phyloP scores from a whole-genome alignment of 495 filamentous ascomycete species.

The Immersiella caudata region DNA sequence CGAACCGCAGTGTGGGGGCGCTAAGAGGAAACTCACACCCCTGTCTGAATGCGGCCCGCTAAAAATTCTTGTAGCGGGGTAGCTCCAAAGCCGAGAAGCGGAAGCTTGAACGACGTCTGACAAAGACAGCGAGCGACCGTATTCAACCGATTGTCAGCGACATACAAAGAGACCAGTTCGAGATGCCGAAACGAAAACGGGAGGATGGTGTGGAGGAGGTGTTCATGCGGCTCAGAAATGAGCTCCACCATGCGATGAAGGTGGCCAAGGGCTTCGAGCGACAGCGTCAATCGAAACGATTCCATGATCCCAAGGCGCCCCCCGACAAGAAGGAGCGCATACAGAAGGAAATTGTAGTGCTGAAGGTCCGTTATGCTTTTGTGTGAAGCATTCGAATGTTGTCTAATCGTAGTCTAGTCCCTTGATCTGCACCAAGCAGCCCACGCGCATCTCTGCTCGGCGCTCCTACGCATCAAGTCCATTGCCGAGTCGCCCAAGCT shows the following conservation, averaged over 20 bases:
- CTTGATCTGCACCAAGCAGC: conserved; percentile 69
- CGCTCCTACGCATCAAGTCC: conserved; percentile 71
- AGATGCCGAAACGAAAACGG: conserved; percentile 54
- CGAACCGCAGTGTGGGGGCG: conserved; percentile 10
- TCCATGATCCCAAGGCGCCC: conserved; percentile 65
- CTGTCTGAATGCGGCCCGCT: conserved; percentile 10
- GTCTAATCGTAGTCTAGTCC: conserved; percentile 22
- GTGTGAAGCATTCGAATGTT: not conserved
- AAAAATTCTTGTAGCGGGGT: conserved; percentile 31
- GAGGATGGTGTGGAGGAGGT: conserved; percentile 51
- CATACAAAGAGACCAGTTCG: conserved; percentile 17
- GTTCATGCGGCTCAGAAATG: conserved; percentile 59
- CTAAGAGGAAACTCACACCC: not conserved
- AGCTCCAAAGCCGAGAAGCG: conserved; percentile 1
- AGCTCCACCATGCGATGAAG: conserved; percentile 72
- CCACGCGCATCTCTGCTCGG: conserved; percentile 72
- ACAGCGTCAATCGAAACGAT: conserved; percentile 78
- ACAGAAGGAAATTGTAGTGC: conserved; percentile 70
- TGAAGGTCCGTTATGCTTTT: conserved; percentile 64
- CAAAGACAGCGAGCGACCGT: not conserved
- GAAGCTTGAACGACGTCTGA: not conserved
- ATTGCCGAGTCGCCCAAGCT: conserved; percentile 57
- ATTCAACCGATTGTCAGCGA: conserved; percentile 27
- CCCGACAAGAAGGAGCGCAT: conserved; percentile 58
- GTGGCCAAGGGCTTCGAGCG: conserved; percentile 83